Evolutionary conservation across 495 filamentous ascomycete genomes (phyloP).

Genomic region (Penicillium soppii): DNA sequence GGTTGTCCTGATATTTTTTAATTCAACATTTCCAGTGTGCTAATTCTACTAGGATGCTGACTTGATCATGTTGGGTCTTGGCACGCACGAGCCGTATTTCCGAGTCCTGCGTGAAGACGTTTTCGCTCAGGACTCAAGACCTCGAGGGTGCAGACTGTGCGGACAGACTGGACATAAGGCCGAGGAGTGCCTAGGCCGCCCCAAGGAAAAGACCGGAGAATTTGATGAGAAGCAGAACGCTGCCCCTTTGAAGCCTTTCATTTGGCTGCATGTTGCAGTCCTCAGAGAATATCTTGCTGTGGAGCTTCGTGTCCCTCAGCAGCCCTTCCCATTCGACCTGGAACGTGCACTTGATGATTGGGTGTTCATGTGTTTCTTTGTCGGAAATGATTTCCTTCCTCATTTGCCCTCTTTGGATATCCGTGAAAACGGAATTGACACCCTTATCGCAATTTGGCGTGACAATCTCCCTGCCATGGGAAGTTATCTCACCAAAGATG

Average conservation of each 20-base stretch:
- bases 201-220: constrained; percentile 81
- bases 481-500: constrained; percentile 93
- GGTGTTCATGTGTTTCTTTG: constrained; percentile 99
- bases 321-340: constrained; percentile 80
- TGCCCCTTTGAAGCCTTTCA: constrained; percentile 78
- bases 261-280: constrained; percentile 94
- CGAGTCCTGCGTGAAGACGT: constrained; percentile 96
- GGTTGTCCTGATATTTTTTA: constrained; percentile 6
- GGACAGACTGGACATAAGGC: constrained; percentile 88
- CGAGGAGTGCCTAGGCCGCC: constrained; percentile 76
- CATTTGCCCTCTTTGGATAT: constrained; percentile 97
- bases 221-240: constrained; percentile 79
- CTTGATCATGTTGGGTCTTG: constrained; percentile 97
- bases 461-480: constrained; percentile 90
- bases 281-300: constrained; percentile 90
- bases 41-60: constrained; percentile 71
- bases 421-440: constrained; percentile 95
- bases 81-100: constrained; percentile 96
- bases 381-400: constrained; percentile 98
- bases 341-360: constrained; percentile 98
- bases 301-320: constrained; percentile 79
- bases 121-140: constrained; percentile 82
- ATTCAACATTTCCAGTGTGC: background rate
- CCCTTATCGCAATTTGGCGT: constrained; percentile 90
- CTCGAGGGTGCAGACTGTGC: constrained; percentile 78